Conservation (phyloP, 768 basidiomycete genomes). For the Trametes coccinea region DNA sequence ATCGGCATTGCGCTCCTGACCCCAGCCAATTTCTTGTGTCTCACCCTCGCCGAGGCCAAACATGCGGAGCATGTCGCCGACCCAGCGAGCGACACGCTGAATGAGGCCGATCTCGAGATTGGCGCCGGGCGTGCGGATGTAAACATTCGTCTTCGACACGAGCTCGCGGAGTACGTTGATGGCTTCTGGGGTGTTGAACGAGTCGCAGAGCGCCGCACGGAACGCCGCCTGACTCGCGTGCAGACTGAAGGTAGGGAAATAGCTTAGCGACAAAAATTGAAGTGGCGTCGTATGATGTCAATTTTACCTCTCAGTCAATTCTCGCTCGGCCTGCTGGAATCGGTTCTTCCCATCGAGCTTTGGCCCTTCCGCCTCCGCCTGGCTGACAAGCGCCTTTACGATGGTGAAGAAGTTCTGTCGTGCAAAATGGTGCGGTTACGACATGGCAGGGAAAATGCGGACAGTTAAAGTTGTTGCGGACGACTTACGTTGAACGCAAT, state of each 20-base stretch:
- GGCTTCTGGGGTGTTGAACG: conserved; percentile 92
- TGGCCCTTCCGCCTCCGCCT: conserved; percentile 48
- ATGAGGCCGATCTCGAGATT: conserved; percentile 63
- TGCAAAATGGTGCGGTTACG: not conserved
- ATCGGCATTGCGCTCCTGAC: conserved; percentile 51
- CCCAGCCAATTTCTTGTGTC: conserved; percentile 81
- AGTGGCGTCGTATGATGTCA: not conserved
- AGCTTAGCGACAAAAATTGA: not conserved
- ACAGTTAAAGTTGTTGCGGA: not conserved
- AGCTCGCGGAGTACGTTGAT: conserved; percentile 76
- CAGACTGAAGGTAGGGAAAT: conserved; percentile 47
- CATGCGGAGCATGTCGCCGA: conserved; percentile 71
- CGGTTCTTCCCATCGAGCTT: conserved; percentile 63
- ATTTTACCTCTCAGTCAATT: conserved; percentile 63
- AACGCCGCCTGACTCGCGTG: conserved; percentile 75
- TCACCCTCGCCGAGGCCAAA: conserved; percentile 79
- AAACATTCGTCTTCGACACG: conserved; percentile 83
- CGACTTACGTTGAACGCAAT: conserved; percentile 75
- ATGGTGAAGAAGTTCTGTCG: conserved; percentile 90
- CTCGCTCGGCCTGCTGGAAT: conserved; percentile 66
- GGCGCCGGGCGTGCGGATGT: conserved; percentile 69
- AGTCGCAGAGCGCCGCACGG: conserved; percentile 88
- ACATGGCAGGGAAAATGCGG: not conserved
- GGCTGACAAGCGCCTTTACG: conserved; percentile 77
- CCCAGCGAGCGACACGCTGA: conserved; percentile 65